Conservation (phyloP, 345 rosid genomes). For the Brassica juncea region DNA sequence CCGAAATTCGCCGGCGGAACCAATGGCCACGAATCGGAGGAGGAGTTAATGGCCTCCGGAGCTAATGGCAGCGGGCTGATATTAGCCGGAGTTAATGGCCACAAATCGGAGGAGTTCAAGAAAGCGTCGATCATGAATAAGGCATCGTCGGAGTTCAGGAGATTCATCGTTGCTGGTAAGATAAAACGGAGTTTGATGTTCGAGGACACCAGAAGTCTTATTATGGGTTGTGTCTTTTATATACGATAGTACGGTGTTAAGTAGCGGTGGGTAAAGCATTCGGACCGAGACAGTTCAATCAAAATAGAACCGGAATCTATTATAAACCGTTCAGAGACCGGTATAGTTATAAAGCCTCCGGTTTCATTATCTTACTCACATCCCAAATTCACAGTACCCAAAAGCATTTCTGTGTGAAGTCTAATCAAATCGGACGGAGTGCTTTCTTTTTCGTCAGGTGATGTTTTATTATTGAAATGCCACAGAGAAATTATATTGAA, state of each 20-base stretch:
- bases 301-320: too few species aligned
- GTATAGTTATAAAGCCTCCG: too few species aligned
- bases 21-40: background rate
- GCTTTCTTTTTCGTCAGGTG: too few species aligned
- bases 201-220: background rate
- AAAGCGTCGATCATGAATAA: conserved; percentile 17
- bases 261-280: too few species aligned
- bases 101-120: background rate
- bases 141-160: background rate
- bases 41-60: background rate
- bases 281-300: too few species aligned
- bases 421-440: too few species aligned
- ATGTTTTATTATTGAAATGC: too few species aligned
- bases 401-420: too few species aligned
- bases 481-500: too few species aligned
- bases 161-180: conserved; percentile 10
- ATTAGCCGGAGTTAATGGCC: background rate
- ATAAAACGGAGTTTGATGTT: background rate
- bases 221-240: background rate
- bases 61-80: background rate
- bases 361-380: too few species aligned
- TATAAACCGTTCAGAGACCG: too few species aligned
- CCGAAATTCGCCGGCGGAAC: conserved; percentile 31
- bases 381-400: too few species aligned
- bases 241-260: background rate